Evolutionary conservation across 1,284 basidiomycete genomes (phyloP).

Genomic region (Ustilago trichophora): DNA sequence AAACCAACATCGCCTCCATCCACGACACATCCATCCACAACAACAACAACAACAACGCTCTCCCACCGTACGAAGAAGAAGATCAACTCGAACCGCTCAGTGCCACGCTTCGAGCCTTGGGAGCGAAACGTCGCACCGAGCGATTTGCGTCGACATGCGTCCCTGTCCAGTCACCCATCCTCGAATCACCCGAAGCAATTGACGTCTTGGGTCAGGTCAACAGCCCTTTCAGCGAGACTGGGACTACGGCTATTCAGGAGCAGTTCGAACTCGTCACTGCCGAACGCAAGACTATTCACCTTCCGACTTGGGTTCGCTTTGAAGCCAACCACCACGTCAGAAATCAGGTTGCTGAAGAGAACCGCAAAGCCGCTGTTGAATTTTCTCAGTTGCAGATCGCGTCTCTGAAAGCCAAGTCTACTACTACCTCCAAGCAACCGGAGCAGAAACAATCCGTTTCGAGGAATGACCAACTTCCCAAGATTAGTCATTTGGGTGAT

Average conservation of each 20-base stretch:
- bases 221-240: not conserved
- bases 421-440: no score
- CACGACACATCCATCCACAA: not conserved
- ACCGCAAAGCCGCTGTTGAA: constrained; percentile 7
- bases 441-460: no score
- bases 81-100: constrained; percentile 22
- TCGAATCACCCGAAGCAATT: not conserved
- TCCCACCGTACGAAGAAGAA: not conserved
- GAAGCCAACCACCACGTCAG: constrained; percentile 27
- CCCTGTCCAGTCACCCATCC: not conserved
- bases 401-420: not conserved
- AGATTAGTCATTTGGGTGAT: constrained; percentile 15
- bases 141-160: constrained; percentile 11
- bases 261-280: constrained; percentile 16
- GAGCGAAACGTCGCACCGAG: constrained; percentile 25
- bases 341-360: not conserved
- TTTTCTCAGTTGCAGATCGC: not conserved
- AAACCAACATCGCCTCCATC: constrained; percentile 10
- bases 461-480: no score
- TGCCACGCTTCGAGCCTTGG: constrained; percentile 33
- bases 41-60: no score
- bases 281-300: constrained; percentile 12
- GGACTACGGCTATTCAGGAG: not conserved
- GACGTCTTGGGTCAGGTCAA: not conserved
- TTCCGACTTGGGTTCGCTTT: constrained; percentile 25